Conservation (phyloP, 75 land plant species). For the Isoetes taiwanensis region DNA sequence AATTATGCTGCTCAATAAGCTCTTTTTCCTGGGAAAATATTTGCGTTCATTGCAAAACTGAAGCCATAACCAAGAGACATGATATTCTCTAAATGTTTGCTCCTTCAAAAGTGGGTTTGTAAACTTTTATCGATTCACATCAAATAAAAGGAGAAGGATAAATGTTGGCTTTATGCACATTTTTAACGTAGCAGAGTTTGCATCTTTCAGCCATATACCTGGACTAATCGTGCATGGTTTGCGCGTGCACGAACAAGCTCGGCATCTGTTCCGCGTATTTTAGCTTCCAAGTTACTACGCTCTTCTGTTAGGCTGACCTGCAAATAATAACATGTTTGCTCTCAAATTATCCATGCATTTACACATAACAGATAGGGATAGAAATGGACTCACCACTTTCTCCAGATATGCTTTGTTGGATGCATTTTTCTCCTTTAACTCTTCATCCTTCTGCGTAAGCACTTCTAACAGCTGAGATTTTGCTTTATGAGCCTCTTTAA, state of each 20-base stretch:
- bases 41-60: too few species aligned
- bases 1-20: slow-evolving; percentile 70
- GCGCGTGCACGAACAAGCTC: slow-evolving; percentile 49
- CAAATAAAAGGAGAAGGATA: too few species aligned
- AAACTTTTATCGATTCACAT: too few species aligned
- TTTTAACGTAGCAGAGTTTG: not conserved
- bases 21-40: slow-evolving; percentile 81
- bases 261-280: slow-evolving; percentile 42
- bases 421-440: slow-evolving; percentile 62
- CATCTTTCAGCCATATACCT: slow-evolving; percentile 27
- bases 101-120: too few species aligned
- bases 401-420: slow-evolving; percentile 55
- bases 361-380: too few species aligned
- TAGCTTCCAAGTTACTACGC: slow-evolving; percentile 39
- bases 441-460: slow-evolving; percentile 63
- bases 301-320: slow-evolving; percentile 66
- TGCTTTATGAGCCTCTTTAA: slow-evolving; percentile 48
- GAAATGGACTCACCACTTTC: slow-evolving; percentile 67
- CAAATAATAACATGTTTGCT: not conserved
- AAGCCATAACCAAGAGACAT: too few species aligned
- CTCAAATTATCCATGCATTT: not conserved
- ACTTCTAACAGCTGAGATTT: slow-evolving; percentile 65
- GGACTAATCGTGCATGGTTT: slow-evolving; percentile 43
- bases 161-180: too few species aligned
- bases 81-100: too few species aligned